Percentiles rank a stretch among this genome's conserved stretches.
These are phyloP conservation scores for Erucastrum elatum DNA, from an alignment of 345 rosid genomes.

Conservation along the genomic window DNA sequence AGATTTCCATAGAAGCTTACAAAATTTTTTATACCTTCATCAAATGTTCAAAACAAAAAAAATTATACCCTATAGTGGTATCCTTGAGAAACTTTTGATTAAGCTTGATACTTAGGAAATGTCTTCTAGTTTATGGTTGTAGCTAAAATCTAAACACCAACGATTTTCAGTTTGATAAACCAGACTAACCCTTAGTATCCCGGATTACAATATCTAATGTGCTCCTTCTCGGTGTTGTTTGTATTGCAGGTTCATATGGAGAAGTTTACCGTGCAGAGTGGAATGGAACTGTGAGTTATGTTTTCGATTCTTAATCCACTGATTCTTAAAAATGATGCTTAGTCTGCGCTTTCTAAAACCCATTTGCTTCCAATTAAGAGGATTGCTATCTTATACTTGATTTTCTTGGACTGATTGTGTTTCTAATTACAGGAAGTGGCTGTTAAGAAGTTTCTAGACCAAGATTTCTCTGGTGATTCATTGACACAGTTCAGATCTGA, in stretches of 20 bases:
- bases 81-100: slow-evolving; percentile 3
- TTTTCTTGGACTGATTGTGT: slow-evolving; percentile 27
- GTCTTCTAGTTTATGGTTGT: slow-evolving; percentile 8
- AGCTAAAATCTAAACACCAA: slow-evolving; percentile 11
- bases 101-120: neutral
- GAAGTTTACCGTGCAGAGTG: slow-evolving; percentile 91
- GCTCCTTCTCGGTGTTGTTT: slow-evolving; percentile 15
- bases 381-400: slow-evolving; percentile 2
- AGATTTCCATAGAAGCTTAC: neutral
- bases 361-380: neutral
- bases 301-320: slow-evolving; percentile 14
- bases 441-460: slow-evolving; percentile 89
- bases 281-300: slow-evolving; percentile 90
- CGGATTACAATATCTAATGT: slow-evolving; percentile 7
- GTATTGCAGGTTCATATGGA: slow-evolving; percentile 82
- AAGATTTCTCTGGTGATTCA: slow-evolving; percentile 91
- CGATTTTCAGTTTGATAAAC: slow-evolving; percentile 15
- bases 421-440: slow-evolving; percentile 84
- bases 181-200: neutral
- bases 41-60: too few relatives aligned
- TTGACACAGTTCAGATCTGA: slow-evolving; percentile 86
- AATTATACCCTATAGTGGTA: neutral
- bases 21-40: neutral
- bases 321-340: slow-evolving; percentile 13
- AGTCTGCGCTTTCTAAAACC: slow-evolving; percentile 13